A percentile compares a stretch with the other conserved stretches of the same genome.
These are phyloP conservation scores for Collybiopsis confluens DNA, from an alignment of 768 basidiomycete genomes.

Conservation along the genomic window DNA sequence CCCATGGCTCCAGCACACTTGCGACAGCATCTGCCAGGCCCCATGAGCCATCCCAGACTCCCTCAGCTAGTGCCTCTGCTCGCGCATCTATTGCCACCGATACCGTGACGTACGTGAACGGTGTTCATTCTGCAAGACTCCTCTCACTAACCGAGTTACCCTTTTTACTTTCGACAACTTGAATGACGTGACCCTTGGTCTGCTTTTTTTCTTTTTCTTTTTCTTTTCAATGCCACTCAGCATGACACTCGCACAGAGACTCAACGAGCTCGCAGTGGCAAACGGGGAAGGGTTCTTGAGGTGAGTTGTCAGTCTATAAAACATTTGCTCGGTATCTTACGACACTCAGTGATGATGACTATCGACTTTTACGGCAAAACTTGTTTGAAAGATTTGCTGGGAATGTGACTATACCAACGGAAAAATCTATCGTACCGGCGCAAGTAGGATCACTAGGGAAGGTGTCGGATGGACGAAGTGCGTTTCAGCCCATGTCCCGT, in stretches of 20 bases:
- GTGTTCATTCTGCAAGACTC: conserved; percentile 3
- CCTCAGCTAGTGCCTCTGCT: conserved; percentile 15
- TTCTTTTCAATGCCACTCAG: conserved; percentile 29
- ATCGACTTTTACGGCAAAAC: conserved; percentile 77
- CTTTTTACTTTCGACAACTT: not conserved
- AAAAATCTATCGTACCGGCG: conserved; percentile 60
- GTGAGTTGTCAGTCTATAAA: conserved; percentile 34
- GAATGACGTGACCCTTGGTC: not conserved
- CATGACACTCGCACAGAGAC: conserved; percentile 71
- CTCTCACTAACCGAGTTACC: not conserved
- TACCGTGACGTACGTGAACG: conserved; percentile 48
- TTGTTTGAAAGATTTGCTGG: conserved; percentile 76
- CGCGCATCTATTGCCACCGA: conserved; percentile 35
- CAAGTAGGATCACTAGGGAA: conserved; percentile 23
- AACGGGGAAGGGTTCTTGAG: conserved; percentile 77
- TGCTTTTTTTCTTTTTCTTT: conserved; percentile 10
- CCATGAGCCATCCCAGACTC: conserved; percentile 1
- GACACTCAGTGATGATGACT: conserved; percentile 71
- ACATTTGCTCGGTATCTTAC: not conserved
- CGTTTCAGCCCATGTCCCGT: conserved; percentile 13
- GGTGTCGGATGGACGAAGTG: conserved; percentile 30
- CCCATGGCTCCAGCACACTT: not conserved
- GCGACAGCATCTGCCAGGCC: not conserved
- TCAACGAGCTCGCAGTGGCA: conserved; percentile 76
- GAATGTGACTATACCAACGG: conserved; percentile 53